phyloP scores from a whole-genome alignment of 2,329 filamentous ascomycete genomes.

The Dothistroma septosporum region DNA sequence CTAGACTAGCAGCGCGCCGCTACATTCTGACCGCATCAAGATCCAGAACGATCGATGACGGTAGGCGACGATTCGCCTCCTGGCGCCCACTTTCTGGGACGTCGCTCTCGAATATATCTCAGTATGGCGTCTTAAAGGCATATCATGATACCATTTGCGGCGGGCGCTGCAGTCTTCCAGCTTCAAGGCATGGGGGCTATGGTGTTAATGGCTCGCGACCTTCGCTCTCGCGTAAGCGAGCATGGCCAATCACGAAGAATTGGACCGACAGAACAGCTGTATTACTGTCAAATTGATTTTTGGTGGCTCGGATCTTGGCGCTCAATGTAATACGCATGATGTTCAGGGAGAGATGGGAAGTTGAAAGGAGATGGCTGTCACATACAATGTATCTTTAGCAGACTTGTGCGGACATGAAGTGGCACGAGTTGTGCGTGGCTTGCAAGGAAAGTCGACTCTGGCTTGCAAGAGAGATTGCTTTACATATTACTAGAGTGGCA shows the following conservation, averaged over 20 bases:
- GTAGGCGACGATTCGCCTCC: background rate
- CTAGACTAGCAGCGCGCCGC: background rate
- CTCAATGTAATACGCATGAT: constrained; percentile 5
- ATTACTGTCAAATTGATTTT: background rate
- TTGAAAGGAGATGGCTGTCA: constrained; percentile 5
- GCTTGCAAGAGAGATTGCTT: background rate
- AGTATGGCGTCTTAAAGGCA: constrained; percentile 14
- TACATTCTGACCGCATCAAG: background rate
- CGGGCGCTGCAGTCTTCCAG: constrained; percentile 3
- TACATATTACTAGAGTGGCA: background rate
- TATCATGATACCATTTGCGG: constrained; percentile 24
- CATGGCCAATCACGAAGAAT: background rate
- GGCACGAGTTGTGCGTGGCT: background rate
- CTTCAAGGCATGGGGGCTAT: constrained; percentile 2
- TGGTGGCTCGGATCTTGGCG: constrained; percentile 4
- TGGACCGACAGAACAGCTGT: constrained; percentile 9
- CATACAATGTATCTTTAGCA: constrained; percentile 6
- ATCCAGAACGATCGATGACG: background rate
- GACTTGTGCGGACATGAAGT: background rate
- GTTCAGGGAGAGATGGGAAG: background rate
- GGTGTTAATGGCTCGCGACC: constrained; percentile 5
- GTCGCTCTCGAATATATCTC: constrained; percentile 5
- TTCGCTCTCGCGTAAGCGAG: constrained; percentile 3
- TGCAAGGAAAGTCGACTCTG: background rate
- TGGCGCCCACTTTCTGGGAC: background rate